phyloP scores from a whole-genome alignment of 108 stramenopile species.

The Schizochytrium sp. region DNA sequence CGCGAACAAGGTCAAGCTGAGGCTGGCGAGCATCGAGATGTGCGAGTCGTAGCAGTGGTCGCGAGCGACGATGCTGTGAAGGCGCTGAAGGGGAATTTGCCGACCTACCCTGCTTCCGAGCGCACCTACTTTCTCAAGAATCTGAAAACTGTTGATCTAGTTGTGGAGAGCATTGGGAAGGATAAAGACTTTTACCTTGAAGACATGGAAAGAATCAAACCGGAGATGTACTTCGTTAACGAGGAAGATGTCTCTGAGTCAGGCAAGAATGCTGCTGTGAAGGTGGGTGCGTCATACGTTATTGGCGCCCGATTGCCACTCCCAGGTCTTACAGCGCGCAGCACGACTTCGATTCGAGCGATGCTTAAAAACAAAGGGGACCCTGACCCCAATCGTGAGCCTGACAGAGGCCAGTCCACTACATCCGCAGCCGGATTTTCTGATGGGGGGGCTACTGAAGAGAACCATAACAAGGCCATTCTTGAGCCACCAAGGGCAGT shows the following conservation, averaged over 20 bases:
- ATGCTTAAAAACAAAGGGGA: constrained; percentile 20
- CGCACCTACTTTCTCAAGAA: background rate
- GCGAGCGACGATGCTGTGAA: background rate
- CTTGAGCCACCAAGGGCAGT: background rate
- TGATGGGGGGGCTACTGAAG: background rate
- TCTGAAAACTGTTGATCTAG: background rate
- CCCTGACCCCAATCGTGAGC: constrained; percentile 24
- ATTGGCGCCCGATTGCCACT: background rate
- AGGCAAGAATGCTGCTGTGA: background rate
- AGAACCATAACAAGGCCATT: background rate
- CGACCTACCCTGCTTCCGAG: background rate
- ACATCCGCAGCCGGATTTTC: background rate
- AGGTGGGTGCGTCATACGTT: background rate
- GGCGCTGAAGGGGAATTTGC: background rate
- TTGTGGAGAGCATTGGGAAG: background rate
- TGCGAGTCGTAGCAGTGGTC: background rate
- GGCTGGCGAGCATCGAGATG: background rate
- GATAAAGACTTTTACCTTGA: background rate
- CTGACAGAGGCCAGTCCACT: background rate
- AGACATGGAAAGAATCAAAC: background rate
- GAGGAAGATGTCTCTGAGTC: background rate
- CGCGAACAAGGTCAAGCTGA: background rate
- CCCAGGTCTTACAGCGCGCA: constrained; percentile 13
- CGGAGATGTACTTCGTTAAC: constrained; percentile 9
- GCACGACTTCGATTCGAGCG: constrained; percentile 3